These are phyloP conservation scores for Tetradesmus lagerheimii DNA, from an alignment of 139 green algal species.

Conservation along the genomic window DNA sequence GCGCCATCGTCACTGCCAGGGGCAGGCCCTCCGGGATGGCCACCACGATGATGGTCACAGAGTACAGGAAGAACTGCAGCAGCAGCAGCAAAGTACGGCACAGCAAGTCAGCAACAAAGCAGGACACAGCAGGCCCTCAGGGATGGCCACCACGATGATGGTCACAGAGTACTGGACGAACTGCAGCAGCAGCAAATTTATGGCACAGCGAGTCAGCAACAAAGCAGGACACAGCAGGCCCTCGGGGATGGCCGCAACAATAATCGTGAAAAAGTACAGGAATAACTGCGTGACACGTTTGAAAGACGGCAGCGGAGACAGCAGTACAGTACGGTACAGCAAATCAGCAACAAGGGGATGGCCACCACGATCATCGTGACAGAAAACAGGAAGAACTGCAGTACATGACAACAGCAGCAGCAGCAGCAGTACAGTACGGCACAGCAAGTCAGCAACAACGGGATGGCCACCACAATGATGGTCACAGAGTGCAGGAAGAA, in stretches of 20 bases:
- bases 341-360: background rate
- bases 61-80: slow-evolving; percentile 92
- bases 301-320: no score
- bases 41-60: slow-evolving; percentile 94
- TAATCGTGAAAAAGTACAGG: slow-evolving; percentile 95
- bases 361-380: background rate
- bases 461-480: background rate
- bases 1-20: slow-evolving; percentile 90
- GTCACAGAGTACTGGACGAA: slow-evolving; percentile 97
- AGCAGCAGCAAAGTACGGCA: background rate
- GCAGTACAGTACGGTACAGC: no score
- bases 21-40: slow-evolving; percentile 76
- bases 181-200: slow-evolving; percentile 39
- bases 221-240: no score
- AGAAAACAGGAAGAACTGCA: background rate
- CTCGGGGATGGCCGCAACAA: slow-evolving; percentile 82
- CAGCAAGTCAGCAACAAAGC: no score
- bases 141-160: slow-evolving; percentile 88
- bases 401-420: background rate
- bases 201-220: no score
- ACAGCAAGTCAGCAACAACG: background rate
- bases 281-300: no score
- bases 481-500: slow-evolving; percentile 35
- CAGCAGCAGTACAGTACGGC: background rate
- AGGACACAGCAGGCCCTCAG: slow-evolving; percentile 76